These are phyloP conservation scores for Maudiozyma bulderi DNA, from an alignment of 805 yeast species.

Conservation along the genomic window DNA sequence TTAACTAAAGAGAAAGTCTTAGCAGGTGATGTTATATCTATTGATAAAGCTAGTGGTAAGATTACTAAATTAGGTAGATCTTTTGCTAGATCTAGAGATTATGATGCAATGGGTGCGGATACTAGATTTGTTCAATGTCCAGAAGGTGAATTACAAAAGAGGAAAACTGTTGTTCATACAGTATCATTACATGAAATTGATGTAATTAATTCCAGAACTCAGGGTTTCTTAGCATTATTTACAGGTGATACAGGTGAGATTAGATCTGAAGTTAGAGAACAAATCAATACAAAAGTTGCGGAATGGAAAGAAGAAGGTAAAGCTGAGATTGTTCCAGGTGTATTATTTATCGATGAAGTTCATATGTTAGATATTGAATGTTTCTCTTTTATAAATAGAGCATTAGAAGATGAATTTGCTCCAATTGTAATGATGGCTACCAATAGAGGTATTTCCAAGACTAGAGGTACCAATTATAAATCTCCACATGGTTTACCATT, in stretches of 20 bases:
- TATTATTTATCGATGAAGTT: slow-evolving; percentile 92
- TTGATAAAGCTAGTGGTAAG: slow-evolving; percentile 92
- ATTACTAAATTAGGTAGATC: slow-evolving; percentile 92
- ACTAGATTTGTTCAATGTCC: slow-evolving; percentile 97
- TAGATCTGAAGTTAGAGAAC: slow-evolving; percentile 89
- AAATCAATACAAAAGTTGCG: slow-evolving; percentile 91
- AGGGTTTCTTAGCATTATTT: slow-evolving; percentile 91
- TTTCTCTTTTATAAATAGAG: slow-evolving; percentile 89
- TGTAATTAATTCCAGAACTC: slow-evolving; percentile 94
- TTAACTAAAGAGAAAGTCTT: slow-evolving; percentile 88
- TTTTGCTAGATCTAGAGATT: slow-evolving; percentile 91
- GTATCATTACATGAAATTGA: slow-evolving; percentile 97
- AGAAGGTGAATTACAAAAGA: slow-evolving; percentile 94
- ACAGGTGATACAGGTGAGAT: slow-evolving; percentile 98
- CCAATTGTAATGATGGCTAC: slow-evolving; percentile 98
- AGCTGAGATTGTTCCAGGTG: slow-evolving; percentile 97
- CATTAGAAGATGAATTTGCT: slow-evolving; percentile 90
- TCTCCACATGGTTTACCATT: slow-evolving; percentile 97
- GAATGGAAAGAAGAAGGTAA: slow-evolving; percentile 99
- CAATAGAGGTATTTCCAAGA: slow-evolving; percentile 86
- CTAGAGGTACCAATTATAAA: slow-evolving; percentile 86
- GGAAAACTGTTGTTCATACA: slow-evolving; percentile 93
- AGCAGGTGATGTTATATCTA: slow-evolving; percentile 94
- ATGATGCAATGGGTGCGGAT: slow-evolving; percentile 98
- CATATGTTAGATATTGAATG: slow-evolving; percentile 97